Evolutionary conservation across 768 basidiomycete genomes (phyloP).

Genomic region (Kwoniella europaea): DNA sequence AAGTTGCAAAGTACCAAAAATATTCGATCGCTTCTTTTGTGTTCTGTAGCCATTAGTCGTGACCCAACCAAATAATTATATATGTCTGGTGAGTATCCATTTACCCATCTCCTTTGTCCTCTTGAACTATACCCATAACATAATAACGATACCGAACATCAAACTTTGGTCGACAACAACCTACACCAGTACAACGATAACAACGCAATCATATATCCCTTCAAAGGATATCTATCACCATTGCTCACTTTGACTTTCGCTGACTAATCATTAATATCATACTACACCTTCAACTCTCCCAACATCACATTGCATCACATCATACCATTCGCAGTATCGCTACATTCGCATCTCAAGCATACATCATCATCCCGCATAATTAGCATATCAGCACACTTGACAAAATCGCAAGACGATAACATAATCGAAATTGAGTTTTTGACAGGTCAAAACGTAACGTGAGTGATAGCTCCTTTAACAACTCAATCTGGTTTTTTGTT

Average conservation of each 20-base stretch:
- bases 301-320: not conserved
- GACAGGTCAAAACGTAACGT: not conserved
- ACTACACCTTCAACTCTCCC: not conserved
- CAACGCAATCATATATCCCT: not conserved
- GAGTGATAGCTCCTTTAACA: not conserved
- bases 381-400: not conserved
- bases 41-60: not conserved
- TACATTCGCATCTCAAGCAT: not conserved
- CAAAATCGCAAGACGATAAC: not conserved
- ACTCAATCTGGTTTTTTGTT: not conserved
- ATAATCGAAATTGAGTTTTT: not conserved
- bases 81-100: slow-evolving; percentile 8
- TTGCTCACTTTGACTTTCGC: not conserved
- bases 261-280: not conserved
- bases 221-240: not conserved
- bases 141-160: not conserved
- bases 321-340: not conserved
- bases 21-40: not conserved
- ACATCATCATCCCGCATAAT: not conserved
- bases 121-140: not conserved
- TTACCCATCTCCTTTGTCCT: slow-evolving; percentile 4
- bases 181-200: not conserved
- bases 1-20: not conserved
- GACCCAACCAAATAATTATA: not conserved
- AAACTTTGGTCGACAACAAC: not conserved